Percentiles rank a stretch among this genome's conserved stretches.
Evolutionary conservation across 164 flowering plant species (phyloP).

Genomic region (Platanus orientalis): DNA sequence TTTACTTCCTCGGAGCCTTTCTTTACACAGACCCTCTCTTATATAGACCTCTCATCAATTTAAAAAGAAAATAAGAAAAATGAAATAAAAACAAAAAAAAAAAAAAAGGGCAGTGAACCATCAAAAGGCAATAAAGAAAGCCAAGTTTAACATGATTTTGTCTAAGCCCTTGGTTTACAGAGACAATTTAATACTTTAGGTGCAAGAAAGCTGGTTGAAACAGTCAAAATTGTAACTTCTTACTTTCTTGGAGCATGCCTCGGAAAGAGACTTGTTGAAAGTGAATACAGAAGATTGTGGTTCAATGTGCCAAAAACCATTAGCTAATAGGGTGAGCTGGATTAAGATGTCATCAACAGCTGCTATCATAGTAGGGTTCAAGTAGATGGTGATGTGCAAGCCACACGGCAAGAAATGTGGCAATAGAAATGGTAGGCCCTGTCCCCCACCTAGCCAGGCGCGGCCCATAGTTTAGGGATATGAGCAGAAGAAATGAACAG

Average conservation of each 20-base stretch:
- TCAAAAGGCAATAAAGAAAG: conserved; percentile 5
- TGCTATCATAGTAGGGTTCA: background rate
- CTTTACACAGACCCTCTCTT: conserved; percentile 22
- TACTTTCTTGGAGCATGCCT: background rate
- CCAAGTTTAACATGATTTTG: background rate
- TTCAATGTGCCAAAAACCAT: background rate
- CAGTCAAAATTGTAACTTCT: background rate
- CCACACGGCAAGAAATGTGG: too few relatives aligned
- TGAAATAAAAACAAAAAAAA: too few relatives aligned
- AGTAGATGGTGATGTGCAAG: too few relatives aligned
- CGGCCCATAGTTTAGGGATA: too few relatives aligned
- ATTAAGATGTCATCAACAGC: background rate
- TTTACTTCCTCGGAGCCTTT: conserved; percentile 17
- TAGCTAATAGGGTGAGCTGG: background rate
- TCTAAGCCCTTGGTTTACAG: background rate
- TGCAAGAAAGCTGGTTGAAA: conserved; percentile 20
- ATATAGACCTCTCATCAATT: conserved; percentile 28
- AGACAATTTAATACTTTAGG: conserved; percentile 8
- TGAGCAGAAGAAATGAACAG: too few relatives aligned
- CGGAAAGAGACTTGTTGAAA: conserved; percentile 11
- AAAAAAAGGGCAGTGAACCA: conserved; percentile 25
- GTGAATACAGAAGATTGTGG: background rate
- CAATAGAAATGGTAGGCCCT: too few relatives aligned
- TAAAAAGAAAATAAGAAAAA: conserved; percentile 11
- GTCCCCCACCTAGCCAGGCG: too few relatives aligned